These are phyloP conservation scores for Taphrina flavorubra DNA, from an alignment of 1,139 yeast species.

Conservation along the genomic window DNA sequence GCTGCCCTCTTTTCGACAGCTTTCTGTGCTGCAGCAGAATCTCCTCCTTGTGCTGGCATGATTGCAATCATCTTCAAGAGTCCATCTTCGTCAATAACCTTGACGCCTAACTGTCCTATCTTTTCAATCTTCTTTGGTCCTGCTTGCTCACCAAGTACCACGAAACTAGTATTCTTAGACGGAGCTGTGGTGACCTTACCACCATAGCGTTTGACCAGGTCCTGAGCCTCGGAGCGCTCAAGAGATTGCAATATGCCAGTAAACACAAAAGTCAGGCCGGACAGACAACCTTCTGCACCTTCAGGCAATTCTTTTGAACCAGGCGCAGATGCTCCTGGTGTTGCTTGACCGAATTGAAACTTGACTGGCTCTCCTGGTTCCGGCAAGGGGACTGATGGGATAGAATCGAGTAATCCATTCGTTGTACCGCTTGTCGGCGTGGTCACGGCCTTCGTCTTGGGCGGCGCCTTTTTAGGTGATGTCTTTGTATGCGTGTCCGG, in stretches of 20 bases:
- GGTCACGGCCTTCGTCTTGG: conserved; percentile 33
- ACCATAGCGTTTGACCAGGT: conserved; percentile 81
- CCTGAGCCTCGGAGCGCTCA: conserved; percentile 76
- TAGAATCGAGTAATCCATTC: conserved; percentile 57
- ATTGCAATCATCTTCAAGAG: conserved; percentile 71
- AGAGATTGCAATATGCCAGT: conserved; percentile 86
- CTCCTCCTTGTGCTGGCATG: conserved; percentile 95
- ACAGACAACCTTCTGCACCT: conserved; percentile 47
- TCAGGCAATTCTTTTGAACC: conserved; percentile 46
- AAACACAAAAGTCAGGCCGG: conserved; percentile 86
- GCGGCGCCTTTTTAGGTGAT: conserved; percentile 43
- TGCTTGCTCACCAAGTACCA: conserved; percentile 93
- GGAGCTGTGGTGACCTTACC: conserved; percentile 92
- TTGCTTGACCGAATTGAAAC: conserved; percentile 62
- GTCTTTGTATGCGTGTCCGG: conserved; percentile 35
- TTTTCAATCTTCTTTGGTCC: conserved; percentile 93
- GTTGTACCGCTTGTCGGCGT: conserved; percentile 21
- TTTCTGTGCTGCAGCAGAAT: conserved; percentile 72
- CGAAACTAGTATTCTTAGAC: conserved; percentile 82
- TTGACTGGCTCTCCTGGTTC: conserved; percentile 63
- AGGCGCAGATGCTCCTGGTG: conserved; percentile 51
- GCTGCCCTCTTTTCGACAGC: conserved; percentile 72
- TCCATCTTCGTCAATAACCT: conserved; percentile 87
- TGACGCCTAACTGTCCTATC: conserved; percentile 72
- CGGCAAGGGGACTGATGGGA: conserved; percentile 68